Conservation (phyloP, 345 rosid species). For the Eucalyptus cloeziana region DNA sequence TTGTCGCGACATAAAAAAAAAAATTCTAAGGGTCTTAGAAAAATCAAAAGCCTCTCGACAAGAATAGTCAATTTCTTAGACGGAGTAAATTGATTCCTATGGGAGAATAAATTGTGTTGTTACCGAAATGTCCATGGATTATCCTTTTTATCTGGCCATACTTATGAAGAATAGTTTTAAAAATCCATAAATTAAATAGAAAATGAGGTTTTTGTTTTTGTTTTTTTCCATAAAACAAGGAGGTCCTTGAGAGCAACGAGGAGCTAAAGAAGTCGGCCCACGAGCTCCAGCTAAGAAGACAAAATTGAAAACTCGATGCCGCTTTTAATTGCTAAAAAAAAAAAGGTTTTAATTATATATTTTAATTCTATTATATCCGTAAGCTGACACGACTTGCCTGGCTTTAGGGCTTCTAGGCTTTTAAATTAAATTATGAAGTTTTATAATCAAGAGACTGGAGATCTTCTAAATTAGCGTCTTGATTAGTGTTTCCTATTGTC, state of each 20-base stretch:
- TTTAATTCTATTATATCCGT: background rate
- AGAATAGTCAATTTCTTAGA: background rate
- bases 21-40: background rate
- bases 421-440: background rate
- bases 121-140: background rate
- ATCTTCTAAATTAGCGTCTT: background rate
- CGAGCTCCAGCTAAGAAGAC: background rate
- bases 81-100: background rate
- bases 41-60: background rate
- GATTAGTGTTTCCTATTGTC: background rate
- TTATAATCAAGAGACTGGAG: background rate
- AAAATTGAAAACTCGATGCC: background rate
- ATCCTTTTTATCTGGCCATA: background rate
- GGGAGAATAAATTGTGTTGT: background rate
- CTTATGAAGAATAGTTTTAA: background rate
- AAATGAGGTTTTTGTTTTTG: background rate
- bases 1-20: background rate
- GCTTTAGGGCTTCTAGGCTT: background rate
- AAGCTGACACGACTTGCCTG: background rate
- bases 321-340: background rate
- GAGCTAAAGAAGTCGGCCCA: background rate
- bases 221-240: background rate
- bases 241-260: background rate
- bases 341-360: background rate
- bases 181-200: background rate